These are phyloP conservation scores for Aspergillus novofumigatus DNA, from an alignment of 2,329 filamentous ascomycete genomes.

Conservation along the genomic window DNA sequence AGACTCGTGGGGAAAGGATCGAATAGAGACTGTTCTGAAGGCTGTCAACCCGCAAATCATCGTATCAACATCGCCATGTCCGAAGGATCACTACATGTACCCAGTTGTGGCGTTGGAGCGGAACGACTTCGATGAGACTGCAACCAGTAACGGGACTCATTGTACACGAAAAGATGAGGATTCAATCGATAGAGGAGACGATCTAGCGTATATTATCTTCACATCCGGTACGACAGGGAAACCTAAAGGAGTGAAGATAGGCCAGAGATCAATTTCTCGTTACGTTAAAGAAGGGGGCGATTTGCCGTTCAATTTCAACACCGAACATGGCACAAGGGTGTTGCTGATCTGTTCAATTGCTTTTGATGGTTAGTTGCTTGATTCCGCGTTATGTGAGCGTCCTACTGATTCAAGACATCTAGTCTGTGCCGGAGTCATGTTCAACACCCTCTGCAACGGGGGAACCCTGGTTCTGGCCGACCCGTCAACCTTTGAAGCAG, in stretches of 20 bases:
- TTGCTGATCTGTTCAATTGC: conserved; percentile 21
- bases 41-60: neutral
- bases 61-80: neutral
- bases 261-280: conserved; percentile 6
- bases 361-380: conserved; percentile 21
- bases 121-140: no score
- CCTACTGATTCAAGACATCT: neutral
- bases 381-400: neutral
- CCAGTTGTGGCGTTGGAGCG: no score
- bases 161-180: neutral
- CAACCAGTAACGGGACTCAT: no score
- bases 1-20: neutral
- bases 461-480: conserved; percentile 12
- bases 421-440: conserved; percentile 11
- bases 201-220: neutral
- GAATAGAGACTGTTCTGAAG: neutral
- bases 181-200: neutral
- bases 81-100: no score
- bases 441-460: conserved; percentile 17
- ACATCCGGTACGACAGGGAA: conserved; percentile 5
- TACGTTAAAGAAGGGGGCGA: conserved; percentile 1
- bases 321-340: conserved; percentile 5
- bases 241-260: conserved; percentile 2
- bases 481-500: neutral
- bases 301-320: conserved; percentile 2